Evolutionary conservation across 2,329 filamentous ascomycete genomes (phyloP).

Genomic region (Aspergillus piperis): DNA sequence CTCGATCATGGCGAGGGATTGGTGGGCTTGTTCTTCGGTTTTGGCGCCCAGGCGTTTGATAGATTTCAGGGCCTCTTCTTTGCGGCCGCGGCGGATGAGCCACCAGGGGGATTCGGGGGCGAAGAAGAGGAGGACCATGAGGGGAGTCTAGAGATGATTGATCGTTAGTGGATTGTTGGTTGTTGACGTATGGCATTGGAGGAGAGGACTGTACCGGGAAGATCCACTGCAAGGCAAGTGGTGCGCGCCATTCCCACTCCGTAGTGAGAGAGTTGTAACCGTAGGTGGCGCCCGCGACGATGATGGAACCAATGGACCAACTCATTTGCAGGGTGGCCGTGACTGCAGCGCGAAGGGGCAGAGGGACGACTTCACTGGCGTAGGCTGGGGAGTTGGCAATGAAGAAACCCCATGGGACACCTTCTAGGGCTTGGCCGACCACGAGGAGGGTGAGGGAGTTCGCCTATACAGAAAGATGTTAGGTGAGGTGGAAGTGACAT

Average conservation of each 20-base stretch:
- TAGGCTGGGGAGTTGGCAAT: conserved; percentile 34
- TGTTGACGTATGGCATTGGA: not conserved
- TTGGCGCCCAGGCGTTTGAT: conserved; percentile 28
- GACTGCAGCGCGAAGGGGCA: conserved; percentile 28
- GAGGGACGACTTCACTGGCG: conserved; percentile 31
- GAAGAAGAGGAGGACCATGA: conserved; percentile 29
- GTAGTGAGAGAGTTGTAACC: conserved; percentile 21
- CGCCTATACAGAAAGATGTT: conserved; percentile 20
- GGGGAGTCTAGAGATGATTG: conserved; percentile 24
- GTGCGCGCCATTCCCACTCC: conserved; percentile 31
- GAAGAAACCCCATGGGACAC: conserved; percentile 35
- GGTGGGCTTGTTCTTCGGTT: conserved; percentile 18
- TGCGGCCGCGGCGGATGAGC: conserved; percentile 31
- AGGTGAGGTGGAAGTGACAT: no score
- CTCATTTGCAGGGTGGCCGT: conserved; percentile 33
- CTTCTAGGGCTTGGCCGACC: conserved; percentile 33
- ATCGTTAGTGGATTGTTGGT: no score
- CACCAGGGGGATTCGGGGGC: conserved; percentile 34
- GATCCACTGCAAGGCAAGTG: conserved; percentile 33
- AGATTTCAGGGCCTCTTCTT: conserved; percentile 25
- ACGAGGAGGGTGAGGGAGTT: conserved; percentile 47
- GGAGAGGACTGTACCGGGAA: conserved; percentile 29
- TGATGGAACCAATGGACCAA: conserved; percentile 34
- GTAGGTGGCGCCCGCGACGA: conserved; percentile 29
- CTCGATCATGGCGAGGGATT: conserved; percentile 35